A percentile compares a stretch with the other conserved stretches of the same genome.
Evolutionary conservation across 768 basidiomycete species (phyloP).

Genomic region (Jaapia argillacea): DNA sequence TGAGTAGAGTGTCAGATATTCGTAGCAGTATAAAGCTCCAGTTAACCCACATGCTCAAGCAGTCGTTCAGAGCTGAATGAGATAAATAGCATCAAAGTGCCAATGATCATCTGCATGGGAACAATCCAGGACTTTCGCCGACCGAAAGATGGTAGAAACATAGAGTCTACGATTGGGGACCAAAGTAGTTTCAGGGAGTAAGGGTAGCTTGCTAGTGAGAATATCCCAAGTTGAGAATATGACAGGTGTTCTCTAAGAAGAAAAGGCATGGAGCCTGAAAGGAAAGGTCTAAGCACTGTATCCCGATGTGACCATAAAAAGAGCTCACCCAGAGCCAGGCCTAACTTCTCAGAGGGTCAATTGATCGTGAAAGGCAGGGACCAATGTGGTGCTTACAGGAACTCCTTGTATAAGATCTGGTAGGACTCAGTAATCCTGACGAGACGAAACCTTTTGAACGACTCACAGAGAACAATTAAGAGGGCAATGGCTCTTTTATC

Average conservation of each 20-base stretch:
- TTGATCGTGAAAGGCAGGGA: no score
- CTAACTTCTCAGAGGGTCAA: no score
- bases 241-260: slow-evolving; percentile 91
- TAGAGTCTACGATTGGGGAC: slow-evolving; percentile 95
- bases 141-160: slow-evolving; percentile 75
- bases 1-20: slow-evolving; percentile 20
- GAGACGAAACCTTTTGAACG: slow-evolving; percentile 1
- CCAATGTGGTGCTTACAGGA: slow-evolving; percentile 80
- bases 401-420: slow-evolving; percentile 65
- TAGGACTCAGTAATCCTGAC: neutral
- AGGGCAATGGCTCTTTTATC: slow-evolving; percentile 83
- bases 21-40: slow-evolving; percentile 1
- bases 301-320: slow-evolving; percentile 2
- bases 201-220: slow-evolving; percentile 87
- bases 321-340: slow-evolving; percentile 69
- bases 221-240: slow-evolving; percentile 93
- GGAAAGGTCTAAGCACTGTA: slow-evolving; percentile 3
- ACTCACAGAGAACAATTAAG: slow-evolving; percentile 81
- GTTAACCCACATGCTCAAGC: slow-evolving; percentile 59
- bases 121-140: slow-evolving; percentile 98
- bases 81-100: slow-evolving; percentile 71
- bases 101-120: slow-evolving; percentile 91
- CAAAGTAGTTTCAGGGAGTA: slow-evolving; percentile 96
- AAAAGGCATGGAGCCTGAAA: slow-evolving; percentile 87
- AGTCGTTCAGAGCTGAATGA: slow-evolving; percentile 66